phyloP scores from a whole-genome alignment of 208 protist species.

The Wallacemonas collosoma region DNA sequence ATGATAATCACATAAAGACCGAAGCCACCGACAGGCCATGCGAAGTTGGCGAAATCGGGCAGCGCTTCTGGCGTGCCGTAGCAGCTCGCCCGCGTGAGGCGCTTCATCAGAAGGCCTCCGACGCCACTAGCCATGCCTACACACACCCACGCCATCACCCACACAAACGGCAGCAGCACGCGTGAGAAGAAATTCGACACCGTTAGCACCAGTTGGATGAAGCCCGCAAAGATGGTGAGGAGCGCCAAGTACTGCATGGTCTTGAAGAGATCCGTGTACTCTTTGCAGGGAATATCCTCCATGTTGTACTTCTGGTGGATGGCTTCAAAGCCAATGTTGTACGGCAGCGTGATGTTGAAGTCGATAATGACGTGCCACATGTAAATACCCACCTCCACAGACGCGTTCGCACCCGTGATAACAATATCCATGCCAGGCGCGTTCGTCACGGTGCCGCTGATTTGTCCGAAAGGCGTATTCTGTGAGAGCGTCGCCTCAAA shows the following conservation, averaged over 20 bases:
- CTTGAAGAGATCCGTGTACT: constrained; percentile 37
- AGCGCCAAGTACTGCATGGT: constrained; percentile 41
- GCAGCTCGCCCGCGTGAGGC: constrained; percentile 39
- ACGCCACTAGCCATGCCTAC: constrained; percentile 30
- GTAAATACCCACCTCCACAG: constrained; percentile 18
- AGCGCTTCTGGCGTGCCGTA: constrained; percentile 31
- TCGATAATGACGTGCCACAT: constrained; percentile 32
- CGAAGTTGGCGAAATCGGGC: constrained; percentile 36
- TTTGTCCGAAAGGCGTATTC: not conserved
- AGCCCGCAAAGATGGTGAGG: constrained; percentile 42
- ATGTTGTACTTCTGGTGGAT: constrained; percentile 42
- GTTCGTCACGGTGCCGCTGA: not conserved
- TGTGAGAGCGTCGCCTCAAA: not conserved
- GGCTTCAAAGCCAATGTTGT: constrained; percentile 28
- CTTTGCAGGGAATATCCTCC: constrained; percentile 54
- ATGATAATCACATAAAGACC: constrained; percentile 37
- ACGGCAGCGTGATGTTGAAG: constrained; percentile 38
- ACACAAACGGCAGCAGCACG: constrained; percentile 51
- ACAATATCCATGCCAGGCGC: constrained; percentile 25
- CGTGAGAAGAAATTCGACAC: constrained; percentile 46
- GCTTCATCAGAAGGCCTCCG: constrained; percentile 32
- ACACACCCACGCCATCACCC: constrained; percentile 45
- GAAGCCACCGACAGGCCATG: constrained; percentile 46
- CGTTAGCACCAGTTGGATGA: constrained; percentile 37
- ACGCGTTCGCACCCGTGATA: constrained; percentile 46